These are phyloP conservation scores for Penicillium lagena DNA, from an alignment of 495 filamentous ascomycete genomes.

Conservation along the genomic window DNA sequence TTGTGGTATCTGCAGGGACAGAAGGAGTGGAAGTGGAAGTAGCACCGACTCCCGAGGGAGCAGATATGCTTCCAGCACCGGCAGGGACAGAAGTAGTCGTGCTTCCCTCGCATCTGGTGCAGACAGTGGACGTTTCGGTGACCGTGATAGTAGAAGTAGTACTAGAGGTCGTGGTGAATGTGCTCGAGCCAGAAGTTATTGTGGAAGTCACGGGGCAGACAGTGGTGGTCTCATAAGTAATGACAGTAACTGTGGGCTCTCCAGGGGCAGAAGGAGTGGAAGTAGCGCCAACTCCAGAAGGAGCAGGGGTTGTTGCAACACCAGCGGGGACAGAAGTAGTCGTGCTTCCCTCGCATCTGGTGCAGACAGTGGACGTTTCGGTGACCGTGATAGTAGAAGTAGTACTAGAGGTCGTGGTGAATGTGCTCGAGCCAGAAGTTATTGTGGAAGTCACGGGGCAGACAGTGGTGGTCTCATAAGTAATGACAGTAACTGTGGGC, in stretches of 20 bases:
- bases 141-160: conserved; percentile 7
- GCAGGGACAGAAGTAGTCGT: not conserved
- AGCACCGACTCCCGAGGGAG: conserved; percentile 10
- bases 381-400: conserved; percentile 25
- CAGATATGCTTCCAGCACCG: not conserved
- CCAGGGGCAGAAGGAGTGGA: conserved; percentile 3
- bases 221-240: conserved; percentile 15
- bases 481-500: conserved; percentile 6
- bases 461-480: conserved; percentile 13
- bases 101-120: conserved; percentile 38
- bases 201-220: conserved; percentile 3
- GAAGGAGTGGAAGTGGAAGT: conserved; percentile 2
- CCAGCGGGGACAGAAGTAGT: not conserved
- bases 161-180: not conserved
- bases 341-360: conserved; percentile 31
- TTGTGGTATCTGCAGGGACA: conserved; percentile 1
- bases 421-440: not conserved
- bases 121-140: conserved; percentile 53
- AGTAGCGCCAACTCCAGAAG: conserved; percentile 22
- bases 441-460: conserved; percentile 2
- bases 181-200: not conserved
- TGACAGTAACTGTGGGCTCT: conserved; percentile 3
- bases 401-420: not conserved
- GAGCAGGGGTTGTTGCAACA: not conserved
- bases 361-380: conserved; percentile 53